phyloP scores from a whole-genome alignment of 2,329 filamentous ascomycete genomes.

The Pyrenochaeta sp. region DNA sequence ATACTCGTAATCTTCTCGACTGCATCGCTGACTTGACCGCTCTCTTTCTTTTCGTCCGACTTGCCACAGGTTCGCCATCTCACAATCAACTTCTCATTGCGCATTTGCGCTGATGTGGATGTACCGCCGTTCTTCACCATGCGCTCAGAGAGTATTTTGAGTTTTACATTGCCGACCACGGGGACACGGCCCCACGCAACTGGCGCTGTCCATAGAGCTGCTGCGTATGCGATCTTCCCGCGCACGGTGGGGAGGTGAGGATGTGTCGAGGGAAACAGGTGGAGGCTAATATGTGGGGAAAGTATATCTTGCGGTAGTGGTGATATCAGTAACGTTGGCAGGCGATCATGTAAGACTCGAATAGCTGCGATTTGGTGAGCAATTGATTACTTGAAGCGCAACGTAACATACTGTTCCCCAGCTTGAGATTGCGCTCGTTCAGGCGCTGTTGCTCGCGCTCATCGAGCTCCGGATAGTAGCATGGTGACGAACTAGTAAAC shows the following conservation, averaged over 20 bases:
- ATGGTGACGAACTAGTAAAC: constrained; percentile 54
- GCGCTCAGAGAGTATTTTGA: constrained; percentile 88
- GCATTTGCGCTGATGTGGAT: constrained; percentile 46
- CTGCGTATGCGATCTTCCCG: constrained; percentile 87
- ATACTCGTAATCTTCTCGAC: constrained; percentile 65
- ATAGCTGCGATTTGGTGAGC: constrained; percentile 57
- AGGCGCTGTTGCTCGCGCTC: constrained; percentile 58
- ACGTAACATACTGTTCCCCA: constrained; percentile 65
- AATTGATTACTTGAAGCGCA: background rate
- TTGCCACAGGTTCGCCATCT: constrained; percentile 80
- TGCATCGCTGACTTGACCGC: constrained; percentile 57
- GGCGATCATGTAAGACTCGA: constrained; percentile 67
- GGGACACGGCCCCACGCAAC: constrained; percentile 95
- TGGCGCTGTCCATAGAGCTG: constrained; percentile 93
- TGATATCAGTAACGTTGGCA: constrained; percentile 68
- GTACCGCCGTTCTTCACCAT: constrained; percentile 70
- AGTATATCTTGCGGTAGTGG: constrained; percentile 70
- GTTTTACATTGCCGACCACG: constrained; percentile 85
- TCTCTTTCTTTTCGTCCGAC: constrained; percentile 53
- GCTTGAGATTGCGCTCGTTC: constrained; percentile 67
- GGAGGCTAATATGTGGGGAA: constrained; percentile 68
- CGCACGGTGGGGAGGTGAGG: constrained; percentile 92
- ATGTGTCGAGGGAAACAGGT: constrained; percentile 77
- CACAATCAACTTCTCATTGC: constrained; percentile 84
- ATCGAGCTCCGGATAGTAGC: constrained; percentile 29